Conservation (phyloP, 2,329 filamentous ascomycete species). For the Cercospora beticola region DNA sequence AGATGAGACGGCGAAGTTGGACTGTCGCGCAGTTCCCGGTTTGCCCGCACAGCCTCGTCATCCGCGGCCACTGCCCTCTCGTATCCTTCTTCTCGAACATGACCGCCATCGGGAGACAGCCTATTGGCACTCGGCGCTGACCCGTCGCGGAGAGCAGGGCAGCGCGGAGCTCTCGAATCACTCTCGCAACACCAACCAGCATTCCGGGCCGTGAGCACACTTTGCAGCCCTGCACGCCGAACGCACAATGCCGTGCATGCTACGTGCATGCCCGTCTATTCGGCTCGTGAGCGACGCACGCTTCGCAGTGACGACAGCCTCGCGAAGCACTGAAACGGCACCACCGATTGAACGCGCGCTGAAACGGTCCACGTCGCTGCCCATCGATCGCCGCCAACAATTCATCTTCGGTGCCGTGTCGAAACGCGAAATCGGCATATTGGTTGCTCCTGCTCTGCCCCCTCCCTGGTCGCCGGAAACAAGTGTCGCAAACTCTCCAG, state of each 20-base stretch:
- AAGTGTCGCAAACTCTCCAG: conserved; percentile 1
- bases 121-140: background rate
- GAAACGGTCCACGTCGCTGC: background rate
- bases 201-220: background rate
- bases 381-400: background rate
- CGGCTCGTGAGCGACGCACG: background rate
- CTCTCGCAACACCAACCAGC: background rate
- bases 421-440: background rate
- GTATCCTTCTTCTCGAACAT: background rate
- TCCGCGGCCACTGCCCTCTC: background rate
- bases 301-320: background rate
- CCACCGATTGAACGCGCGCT: background rate
- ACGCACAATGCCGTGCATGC: background rate
- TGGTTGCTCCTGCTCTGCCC: background rate
- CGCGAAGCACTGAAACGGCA: background rate
- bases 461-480: background rate
- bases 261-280: background rate
- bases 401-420: background rate
- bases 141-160: background rate
- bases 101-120: background rate
- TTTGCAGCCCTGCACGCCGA: background rate
- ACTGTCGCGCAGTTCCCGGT: background rate
- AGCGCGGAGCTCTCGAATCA: background rate
- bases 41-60: background rate
- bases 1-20: background rate